Evolutionary conservation across 1,284 basidiomycete genomes (phyloP).

Genomic region (Trametes versicolor): DNA sequence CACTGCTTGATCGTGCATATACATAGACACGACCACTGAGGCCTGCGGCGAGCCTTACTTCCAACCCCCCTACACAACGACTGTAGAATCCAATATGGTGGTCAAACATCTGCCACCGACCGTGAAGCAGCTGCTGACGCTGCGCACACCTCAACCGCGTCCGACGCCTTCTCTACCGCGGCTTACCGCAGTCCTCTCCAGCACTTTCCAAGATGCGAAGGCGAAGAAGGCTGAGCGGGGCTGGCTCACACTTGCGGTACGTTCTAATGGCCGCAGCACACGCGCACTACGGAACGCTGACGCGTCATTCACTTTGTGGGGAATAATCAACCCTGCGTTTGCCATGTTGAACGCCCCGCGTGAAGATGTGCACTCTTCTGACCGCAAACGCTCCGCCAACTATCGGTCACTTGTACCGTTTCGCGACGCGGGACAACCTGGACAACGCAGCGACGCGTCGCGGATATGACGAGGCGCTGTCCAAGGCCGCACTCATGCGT

Average conservation of each 20-base stretch:
- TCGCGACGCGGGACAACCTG: conserved; percentile 66
- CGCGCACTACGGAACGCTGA: neutral
- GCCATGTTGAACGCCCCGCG: neutral
- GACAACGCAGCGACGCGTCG: conserved; percentile 53
- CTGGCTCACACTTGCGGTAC: conserved; percentile 85
- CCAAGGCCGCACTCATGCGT: conserved; percentile 87
- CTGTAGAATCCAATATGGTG: conserved; percentile 27
- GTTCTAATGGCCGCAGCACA: neutral
- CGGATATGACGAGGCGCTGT: conserved; percentile 62
- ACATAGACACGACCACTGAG: conserved; percentile 6
- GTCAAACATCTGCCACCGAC: conserved; percentile 56
- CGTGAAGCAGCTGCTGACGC: conserved; percentile 78
- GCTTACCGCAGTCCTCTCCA: conserved; percentile 66
- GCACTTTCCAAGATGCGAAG: conserved; percentile 70
- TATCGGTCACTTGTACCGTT: conserved; percentile 82
- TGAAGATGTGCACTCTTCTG: conserved; percentile 83
- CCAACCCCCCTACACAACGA: conserved; percentile 2
- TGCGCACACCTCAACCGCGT: conserved; percentile 72
- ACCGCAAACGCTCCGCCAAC: conserved; percentile 86
- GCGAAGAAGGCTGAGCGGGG: conserved; percentile 75
- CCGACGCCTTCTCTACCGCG: conserved; percentile 63
- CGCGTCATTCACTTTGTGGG: neutral
- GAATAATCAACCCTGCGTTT: conserved; percentile 11
- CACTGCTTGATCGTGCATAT: conserved; percentile 3
- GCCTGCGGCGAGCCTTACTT: neutral